These are phyloP conservation scores for Neopestalotiopsis sp. DNA, from an alignment of 2,329 filamentous ascomycete species.

Conservation along the genomic window DNA sequence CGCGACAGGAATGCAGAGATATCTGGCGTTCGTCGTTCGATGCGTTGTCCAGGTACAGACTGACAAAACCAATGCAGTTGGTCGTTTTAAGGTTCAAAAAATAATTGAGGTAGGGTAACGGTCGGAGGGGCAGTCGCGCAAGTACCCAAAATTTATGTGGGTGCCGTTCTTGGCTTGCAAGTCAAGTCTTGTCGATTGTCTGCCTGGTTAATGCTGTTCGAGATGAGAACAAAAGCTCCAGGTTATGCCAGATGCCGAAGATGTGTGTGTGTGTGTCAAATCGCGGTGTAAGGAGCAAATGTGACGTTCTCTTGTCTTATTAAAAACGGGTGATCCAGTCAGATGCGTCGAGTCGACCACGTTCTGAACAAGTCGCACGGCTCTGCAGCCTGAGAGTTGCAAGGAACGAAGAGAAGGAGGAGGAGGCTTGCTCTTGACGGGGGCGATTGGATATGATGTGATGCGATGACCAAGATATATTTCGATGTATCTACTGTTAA, in stretches of 20 bases:
- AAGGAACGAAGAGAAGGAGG: not conserved
- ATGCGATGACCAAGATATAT: not conserved
- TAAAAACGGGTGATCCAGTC: conserved; percentile 13
- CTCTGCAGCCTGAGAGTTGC: not conserved
- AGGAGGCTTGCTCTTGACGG: not conserved
- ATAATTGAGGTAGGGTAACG: not conserved
- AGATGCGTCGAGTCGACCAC: conserved; percentile 13
- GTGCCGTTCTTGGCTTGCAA: not conserved
- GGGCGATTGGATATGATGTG: not conserved
- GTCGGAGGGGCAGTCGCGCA: not conserved
- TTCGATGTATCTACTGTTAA: not conserved
- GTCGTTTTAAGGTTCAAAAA: conserved; percentile 4
- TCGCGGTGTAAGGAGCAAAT: conserved; percentile 12
- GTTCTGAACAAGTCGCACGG: conserved; percentile 6
- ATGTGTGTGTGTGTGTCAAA: not conserved
- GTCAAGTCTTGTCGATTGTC: not conserved
- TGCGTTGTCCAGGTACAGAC: not conserved
- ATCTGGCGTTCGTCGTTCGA: not conserved
- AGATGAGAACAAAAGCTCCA: not conserved
- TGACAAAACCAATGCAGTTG: not conserved
- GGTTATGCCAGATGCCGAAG: conserved; percentile 16
- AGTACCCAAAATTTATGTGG: conserved; percentile 9
- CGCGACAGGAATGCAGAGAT: not conserved
- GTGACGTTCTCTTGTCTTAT: conserved; percentile 11
- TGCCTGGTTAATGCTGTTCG: conserved; percentile 9